Percentiles rank a stretch among this genome's conserved stretches.
phyloP scores from a whole-genome alignment of 345 rosid species.

The Lagerstroemia speciosa region DNA sequence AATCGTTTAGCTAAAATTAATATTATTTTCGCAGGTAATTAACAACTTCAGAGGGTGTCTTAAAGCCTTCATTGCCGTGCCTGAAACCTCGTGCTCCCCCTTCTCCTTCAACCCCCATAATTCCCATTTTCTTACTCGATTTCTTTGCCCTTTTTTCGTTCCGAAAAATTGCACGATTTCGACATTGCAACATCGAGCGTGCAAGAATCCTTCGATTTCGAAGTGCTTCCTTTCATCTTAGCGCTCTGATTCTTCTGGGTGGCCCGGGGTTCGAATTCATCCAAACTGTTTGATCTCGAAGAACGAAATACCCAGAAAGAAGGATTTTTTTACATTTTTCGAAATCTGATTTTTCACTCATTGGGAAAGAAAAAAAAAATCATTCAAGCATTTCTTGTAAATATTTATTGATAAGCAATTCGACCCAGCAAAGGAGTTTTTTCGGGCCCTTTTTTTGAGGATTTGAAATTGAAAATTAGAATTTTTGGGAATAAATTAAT shows the following conservation, averaged over 20 bases:
- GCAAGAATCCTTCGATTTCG: not conserved
- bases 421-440: not conserved
- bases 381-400: not conserved
- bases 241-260: not conserved
- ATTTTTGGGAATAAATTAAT: not conserved
- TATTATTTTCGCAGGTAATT: not conserved
- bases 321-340: not conserved
- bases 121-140: not conserved
- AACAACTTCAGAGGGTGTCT: not conserved
- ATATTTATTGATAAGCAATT: not conserved
- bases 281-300: not conserved
- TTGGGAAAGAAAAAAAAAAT: too few species aligned
- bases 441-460: not conserved
- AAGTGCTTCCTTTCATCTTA: not conserved
- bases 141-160: not conserved
- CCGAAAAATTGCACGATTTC: not conserved
- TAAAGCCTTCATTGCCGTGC: not conserved
- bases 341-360: not conserved
- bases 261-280: not conserved
- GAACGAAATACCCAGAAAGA: not conserved
- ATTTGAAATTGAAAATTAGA: not conserved
- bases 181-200: not conserved
- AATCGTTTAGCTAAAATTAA: not conserved
- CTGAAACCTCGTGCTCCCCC: not conserved
- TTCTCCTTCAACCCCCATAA: not conserved